phyloP scores from a whole-genome alignment of 257 asterid genomes.

The Nemophila menziesii region DNA sequence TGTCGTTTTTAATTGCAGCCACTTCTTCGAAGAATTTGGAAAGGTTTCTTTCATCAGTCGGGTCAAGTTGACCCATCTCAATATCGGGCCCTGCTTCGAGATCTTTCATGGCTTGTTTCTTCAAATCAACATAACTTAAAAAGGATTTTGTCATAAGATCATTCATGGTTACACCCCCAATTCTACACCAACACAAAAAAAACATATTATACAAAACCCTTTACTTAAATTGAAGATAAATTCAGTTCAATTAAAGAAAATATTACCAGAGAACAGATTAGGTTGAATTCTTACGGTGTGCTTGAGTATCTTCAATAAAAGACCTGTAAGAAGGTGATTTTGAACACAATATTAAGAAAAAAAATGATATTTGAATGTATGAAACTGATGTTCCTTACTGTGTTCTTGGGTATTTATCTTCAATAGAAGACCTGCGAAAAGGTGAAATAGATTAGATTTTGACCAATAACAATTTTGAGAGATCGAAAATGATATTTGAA shows the following conservation, averaged over 20 bases:
- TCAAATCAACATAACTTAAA: constrained; percentile 60
- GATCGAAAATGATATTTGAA: no score
- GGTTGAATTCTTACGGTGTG: no score
- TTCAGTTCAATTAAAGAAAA: background rate
- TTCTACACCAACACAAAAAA: constrained; percentile 16
- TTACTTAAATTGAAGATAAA: background rate
- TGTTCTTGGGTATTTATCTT: no score
- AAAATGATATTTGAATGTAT: background rate
- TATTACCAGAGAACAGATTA: background rate
- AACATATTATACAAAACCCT: background rate
- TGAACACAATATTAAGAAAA: background rate
- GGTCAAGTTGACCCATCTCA: constrained; percentile 63
- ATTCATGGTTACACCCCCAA: constrained; percentile 44
- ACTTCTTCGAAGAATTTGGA: constrained; percentile 55
- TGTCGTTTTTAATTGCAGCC: constrained; percentile 37
- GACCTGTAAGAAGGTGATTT: no score
- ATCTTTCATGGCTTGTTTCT: constrained; percentile 68
- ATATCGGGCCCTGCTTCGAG: constrained; percentile 38
- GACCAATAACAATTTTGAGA: no score
- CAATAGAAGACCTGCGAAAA: no score
- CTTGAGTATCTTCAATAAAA: no score
- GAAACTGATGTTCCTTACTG: background rate
- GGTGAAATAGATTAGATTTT: no score
- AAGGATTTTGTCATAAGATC: constrained; percentile 73
- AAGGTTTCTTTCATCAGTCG: constrained; percentile 38